Base-by-base conservation (phyloP, 1,284 basidiomycete species). In the Phellopilus nigrolimitatus region DNA sequence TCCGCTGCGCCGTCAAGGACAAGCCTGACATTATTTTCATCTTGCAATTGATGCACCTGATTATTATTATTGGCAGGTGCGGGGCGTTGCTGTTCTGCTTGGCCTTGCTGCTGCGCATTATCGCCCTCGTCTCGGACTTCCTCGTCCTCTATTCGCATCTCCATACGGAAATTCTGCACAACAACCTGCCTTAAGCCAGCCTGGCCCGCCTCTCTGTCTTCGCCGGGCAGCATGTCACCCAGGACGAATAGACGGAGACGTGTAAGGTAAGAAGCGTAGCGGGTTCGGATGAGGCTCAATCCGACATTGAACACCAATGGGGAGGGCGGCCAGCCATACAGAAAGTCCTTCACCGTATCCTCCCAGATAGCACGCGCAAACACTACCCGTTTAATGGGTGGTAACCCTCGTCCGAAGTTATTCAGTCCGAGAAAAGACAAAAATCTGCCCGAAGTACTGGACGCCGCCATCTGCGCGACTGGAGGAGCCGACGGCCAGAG, bases 401-500 rank as follows among this genome's bases (percentile, higher is more conserved):
- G 7, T 17, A 8, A 17, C n/a, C n/a, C 3, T 37, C 2, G n/a
- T 22, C 21, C n/a, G n/a, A n/a, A n/a, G 30, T 1, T 7, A 31
- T 25, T 25, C 8, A 48, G 25, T 22, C 46, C 46, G 8, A 48
- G 13, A 19, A 48, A 17, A 8, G 48, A 49, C 22, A 43, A 33
- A 24, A 43, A 22, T 8, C 48, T 13, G 13, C 21, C 27, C 5
- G 5, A 27, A 10, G 40, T 9, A 24, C 28, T 24, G 24, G 12
- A 34, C 15, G 36, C 42, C 4, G 40, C 40, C 51, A 46, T 47
- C 56, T 19, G 42, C 12, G 17, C 21, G 39, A 75, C 68, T n/a
- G 79, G 79, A 2, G 69, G 55, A 1, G 76, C 70, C n/a, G 75
- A 72, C 1, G 83, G 76, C 82, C 83, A 86, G 7, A 78, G 71